These are phyloP conservation scores for Diaporthe sp. DNA, from an alignment of 2,329 filamentous ascomycete genomes.

Conservation along the genomic window DNA sequence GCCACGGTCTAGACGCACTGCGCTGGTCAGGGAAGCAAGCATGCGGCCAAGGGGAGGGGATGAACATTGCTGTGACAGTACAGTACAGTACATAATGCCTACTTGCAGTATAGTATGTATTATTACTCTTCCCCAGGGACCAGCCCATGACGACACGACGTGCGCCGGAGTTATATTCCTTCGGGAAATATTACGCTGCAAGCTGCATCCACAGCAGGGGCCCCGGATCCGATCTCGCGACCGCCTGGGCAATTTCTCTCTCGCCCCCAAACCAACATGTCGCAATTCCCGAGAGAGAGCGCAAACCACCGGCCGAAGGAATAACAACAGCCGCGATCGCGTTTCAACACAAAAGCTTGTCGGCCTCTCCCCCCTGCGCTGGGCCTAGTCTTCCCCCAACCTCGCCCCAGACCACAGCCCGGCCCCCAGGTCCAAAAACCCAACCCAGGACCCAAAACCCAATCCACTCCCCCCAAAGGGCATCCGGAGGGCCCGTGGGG, in stretches of 20 bases:
- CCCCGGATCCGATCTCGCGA: constrained; percentile 13
- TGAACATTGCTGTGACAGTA: not conserved
- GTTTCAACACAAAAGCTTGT: constrained; percentile 32
- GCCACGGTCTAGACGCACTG: not conserved
- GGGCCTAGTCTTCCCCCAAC: not conserved
- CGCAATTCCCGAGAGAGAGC: not conserved
- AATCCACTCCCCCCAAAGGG: not conserved
- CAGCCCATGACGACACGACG: constrained; percentile 24
- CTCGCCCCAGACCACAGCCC: not conserved
- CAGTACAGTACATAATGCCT: not conserved
- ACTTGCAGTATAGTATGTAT: not conserved
- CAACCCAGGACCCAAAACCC: not conserved
- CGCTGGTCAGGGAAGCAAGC: not conserved
- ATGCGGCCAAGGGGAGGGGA: not conserved
- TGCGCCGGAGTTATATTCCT: constrained; percentile 14
- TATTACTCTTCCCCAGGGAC: not conserved
- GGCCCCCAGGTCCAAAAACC: not conserved
- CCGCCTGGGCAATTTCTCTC: not conserved
- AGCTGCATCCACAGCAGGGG: not conserved
- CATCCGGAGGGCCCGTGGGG: not conserved
- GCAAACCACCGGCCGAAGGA: not conserved
- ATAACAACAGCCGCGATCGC: constrained; percentile 24
- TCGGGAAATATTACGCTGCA: constrained; percentile 22
- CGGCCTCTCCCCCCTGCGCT: constrained; percentile 7
- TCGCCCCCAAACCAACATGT: not conserved